Conservation (phyloP, 768 basidiomycete species). For the Mycena floridula region DNA sequence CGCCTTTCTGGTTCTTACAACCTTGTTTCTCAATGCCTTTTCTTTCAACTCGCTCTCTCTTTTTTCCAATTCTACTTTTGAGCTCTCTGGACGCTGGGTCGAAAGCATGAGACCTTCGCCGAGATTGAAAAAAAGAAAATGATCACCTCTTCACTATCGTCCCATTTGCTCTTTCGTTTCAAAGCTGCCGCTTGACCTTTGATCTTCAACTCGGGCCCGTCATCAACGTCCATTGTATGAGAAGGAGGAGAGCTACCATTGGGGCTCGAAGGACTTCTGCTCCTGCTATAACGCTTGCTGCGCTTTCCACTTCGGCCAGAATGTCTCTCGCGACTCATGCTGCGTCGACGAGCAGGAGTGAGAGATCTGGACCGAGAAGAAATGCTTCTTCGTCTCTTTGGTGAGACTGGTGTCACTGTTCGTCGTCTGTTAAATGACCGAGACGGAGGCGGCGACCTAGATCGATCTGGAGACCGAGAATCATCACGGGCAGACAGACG, state of each 20-base stretch:
- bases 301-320: conserved; percentile 10
- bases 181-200: conserved; percentile 62
- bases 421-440: conserved; percentile 21
- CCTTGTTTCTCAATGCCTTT: conserved; percentile 76
- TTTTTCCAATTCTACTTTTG: conserved; percentile 45
- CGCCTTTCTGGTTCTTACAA: conserved; percentile 62
- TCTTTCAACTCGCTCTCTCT: conserved; percentile 81
- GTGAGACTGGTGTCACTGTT: conserved; percentile 28
- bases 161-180: conserved; percentile 51
- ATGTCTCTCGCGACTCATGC: conserved; percentile 20
- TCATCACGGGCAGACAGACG: conserved; percentile 30
- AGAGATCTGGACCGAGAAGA: conserved; percentile 31
- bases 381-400: conserved; percentile 34
- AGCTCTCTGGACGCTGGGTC: background rate
- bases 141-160: conserved; percentile 28
- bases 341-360: too few relatives aligned
- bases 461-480: too few relatives aligned
- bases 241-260: conserved; percentile 14
- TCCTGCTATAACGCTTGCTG: conserved; percentile 18
- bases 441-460: too few relatives aligned
- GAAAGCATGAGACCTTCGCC: background rate
- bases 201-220: conserved; percentile 58
- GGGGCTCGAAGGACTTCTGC: conserved; percentile 17
- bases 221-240: conserved; percentile 9
- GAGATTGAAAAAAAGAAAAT: conserved; percentile 2